These are phyloP conservation scores for Ceratocystis destructans DNA, from an alignment of 2,329 filamentous ascomycete species.

Conservation along the genomic window DNA sequence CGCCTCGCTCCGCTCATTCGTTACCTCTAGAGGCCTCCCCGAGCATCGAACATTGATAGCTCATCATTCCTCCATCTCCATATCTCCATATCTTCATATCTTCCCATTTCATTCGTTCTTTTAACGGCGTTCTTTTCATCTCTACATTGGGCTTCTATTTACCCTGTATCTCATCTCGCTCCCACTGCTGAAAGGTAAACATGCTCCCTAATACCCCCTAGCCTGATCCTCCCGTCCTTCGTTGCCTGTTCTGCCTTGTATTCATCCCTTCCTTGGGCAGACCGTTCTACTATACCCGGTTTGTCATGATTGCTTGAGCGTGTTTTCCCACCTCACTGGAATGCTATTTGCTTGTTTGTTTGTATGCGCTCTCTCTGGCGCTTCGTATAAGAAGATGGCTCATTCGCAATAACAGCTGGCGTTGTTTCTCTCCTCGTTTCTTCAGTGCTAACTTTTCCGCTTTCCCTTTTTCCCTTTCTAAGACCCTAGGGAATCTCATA, in stretches of 20 bases:
- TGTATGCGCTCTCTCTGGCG: neutral
- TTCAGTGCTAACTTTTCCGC: neutral
- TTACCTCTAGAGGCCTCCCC: neutral
- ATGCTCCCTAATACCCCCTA: neutral
- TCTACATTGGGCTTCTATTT: neutral
- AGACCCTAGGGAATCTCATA: conserved; percentile 6
- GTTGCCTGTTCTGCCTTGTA: neutral
- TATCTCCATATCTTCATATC: neutral
- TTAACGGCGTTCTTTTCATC: conserved; percentile 1
- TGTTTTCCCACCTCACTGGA: neutral
- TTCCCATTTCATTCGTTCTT: conserved; percentile 2
- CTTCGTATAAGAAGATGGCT: neutral
- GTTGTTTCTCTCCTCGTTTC: neutral
- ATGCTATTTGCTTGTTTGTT: neutral
- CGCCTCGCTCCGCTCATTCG: neutral
- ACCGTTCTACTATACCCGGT: neutral
- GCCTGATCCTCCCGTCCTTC: neutral
- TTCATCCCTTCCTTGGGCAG: neutral
- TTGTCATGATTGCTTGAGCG: neutral
- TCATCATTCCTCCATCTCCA: neutral
- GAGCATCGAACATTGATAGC: neutral
- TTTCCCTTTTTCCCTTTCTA: neutral
- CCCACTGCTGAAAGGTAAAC: conserved; percentile 8
- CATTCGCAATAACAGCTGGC: neutral
- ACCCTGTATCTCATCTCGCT: neutral